Base-by-base conservation (phyloP, 1,284 basidiomycete genomes). In the Coniferiporia weirii region DNA sequence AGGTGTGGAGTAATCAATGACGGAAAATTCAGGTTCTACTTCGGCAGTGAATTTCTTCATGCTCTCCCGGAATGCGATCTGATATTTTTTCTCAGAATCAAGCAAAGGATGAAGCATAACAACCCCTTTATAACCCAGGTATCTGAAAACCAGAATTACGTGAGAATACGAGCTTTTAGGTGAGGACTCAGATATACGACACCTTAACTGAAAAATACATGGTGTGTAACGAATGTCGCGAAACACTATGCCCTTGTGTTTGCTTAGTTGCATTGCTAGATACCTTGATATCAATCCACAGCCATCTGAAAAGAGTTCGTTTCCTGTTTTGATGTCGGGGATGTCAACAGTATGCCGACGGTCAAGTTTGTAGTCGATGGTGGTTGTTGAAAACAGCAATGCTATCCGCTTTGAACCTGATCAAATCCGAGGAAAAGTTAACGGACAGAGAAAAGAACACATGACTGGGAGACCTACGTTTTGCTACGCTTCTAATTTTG, bases 11-110 rank as follows among this genome's bases (percentile, higher is more conserved):
- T 80, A 75, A 47, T 80, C 80, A 12, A 87, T 83, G 36, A 85
- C 80, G 0, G 84, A 85, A 68, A 87, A 85, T 0, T 81, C 83
- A 52, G 76, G 72, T 61, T 84, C 79, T 4, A 71, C 66, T 0
- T 75, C 80, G 0, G 81, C 78, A 10, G 69, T 75, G 68, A 87
- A 85, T 64, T 87, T 87, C 66, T 81, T 85, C 79, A 85, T 85
- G 66, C 84, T 85, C 59, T 79, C 78, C 15, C 83, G 76, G 65
- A 87, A 86, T 61, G 83, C 74, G 7, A 78, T 79, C 1, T 80
- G 70, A 53, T 78, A 72, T 48, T 72, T 66, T 53, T 73, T 75
- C 45, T 77, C 71, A 34, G 65, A 67, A 63, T 82, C 79, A 32
- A 85, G 70, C 13, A 76, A 70, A 0, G 82, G 82, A 63, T 86